A percentile compares a stretch with the other conserved stretches of the same genome.
Evolutionary conservation across 805 yeast species (phyloP).

Genomic region (Candida morakotiae): DNA sequence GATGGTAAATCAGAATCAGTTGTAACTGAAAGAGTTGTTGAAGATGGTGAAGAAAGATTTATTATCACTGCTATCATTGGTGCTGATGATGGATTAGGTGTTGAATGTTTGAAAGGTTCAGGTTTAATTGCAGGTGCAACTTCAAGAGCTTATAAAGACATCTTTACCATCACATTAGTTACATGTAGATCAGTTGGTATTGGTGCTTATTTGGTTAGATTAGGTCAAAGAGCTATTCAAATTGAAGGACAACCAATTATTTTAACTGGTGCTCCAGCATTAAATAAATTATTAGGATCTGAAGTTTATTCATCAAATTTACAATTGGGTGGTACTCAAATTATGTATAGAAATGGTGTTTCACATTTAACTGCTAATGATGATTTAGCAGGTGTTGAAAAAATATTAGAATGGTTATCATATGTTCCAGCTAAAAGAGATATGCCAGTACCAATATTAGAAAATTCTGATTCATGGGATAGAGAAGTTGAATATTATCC

Average conservation of each 20-base stretch:
- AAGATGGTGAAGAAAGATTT: constrained; percentile 77
- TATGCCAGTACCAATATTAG: constrained; percentile 85
- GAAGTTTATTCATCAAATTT: constrained; percentile 96
- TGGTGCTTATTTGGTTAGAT: constrained; percentile 96
- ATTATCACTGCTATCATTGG: constrained; percentile 85
- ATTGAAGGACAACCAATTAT: constrained; percentile 98
- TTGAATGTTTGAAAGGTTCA: constrained; percentile 96
- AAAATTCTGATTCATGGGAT: constrained; percentile 85
- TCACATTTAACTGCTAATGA: constrained; percentile 96
- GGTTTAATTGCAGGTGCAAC: constrained; percentile 99
- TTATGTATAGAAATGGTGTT: constrained; percentile 98
- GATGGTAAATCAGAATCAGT: constrained; percentile 60
- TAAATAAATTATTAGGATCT: constrained; percentile 92
- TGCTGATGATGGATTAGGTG: constrained; percentile 95
- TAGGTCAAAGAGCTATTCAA: constrained; percentile 98
- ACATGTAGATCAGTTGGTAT: constrained; percentile 99
- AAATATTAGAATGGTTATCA: constrained; percentile 93
- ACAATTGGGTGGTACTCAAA: constrained; percentile 98
- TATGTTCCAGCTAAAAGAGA: constrained; percentile 89
- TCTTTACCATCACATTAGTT: constrained; percentile 94
- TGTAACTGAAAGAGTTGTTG: constrained; percentile 74
- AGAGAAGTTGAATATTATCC: constrained; percentile 86
- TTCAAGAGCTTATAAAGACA: constrained; percentile 94
- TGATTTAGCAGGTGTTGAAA: constrained; percentile 93
- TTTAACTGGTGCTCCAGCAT: constrained; percentile 98